phyloP scores from a whole-genome alignment of 2,329 filamentous ascomycete genomes.

The Chrysosporium queenslandicum region DNA sequence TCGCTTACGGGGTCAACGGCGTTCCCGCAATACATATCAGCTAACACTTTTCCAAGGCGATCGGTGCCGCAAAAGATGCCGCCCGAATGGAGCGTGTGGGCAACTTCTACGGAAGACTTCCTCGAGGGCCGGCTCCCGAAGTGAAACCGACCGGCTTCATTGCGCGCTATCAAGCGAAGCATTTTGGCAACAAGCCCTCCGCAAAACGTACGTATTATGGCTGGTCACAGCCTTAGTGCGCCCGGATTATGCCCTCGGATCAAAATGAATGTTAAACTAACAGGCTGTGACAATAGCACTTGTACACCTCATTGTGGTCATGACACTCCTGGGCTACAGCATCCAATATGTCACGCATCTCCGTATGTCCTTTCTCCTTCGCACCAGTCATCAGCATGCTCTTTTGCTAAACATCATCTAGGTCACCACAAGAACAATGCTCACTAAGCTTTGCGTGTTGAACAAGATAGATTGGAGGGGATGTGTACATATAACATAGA shows the following conservation, averaged over 20 bases:
- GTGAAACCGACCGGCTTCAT: slow-evolving; percentile 71
- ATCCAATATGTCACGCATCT: slow-evolving; percentile 99
- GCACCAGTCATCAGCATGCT: background rate
- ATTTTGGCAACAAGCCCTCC: slow-evolving; percentile 92
- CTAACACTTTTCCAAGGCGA: slow-evolving; percentile 50
- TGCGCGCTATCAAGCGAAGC: slow-evolving; percentile 71
- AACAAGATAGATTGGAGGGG: slow-evolving; percentile 20
- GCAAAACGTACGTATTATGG: slow-evolving; percentile 62
- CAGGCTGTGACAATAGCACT: slow-evolving; percentile 52
- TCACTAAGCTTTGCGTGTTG: slow-evolving; percentile 53
- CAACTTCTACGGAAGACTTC: slow-evolving; percentile 97
- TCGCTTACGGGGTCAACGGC: background rate
- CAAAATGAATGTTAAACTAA: slow-evolving; percentile 3
- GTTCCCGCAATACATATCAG: background rate
- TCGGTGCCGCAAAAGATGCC: slow-evolving; percentile 90
- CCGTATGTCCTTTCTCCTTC: slow-evolving; percentile 55
- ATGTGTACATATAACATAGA: slow-evolving; percentile 36
- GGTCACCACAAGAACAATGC: slow-evolving; percentile 99
- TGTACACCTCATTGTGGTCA: slow-evolving; percentile 68
- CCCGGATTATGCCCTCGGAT: background rate
- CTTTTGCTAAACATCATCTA: slow-evolving; percentile 32
- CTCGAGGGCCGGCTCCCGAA: slow-evolving; percentile 80
- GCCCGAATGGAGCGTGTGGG: slow-evolving; percentile 96
- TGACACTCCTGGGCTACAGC: slow-evolving; percentile 78
- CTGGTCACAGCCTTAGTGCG: too few species aligned